These are phyloP conservation scores for Exophiala dermatitidis DNA, from an alignment of 2,329 filamentous ascomycete species.

Conservation along the genomic window DNA sequence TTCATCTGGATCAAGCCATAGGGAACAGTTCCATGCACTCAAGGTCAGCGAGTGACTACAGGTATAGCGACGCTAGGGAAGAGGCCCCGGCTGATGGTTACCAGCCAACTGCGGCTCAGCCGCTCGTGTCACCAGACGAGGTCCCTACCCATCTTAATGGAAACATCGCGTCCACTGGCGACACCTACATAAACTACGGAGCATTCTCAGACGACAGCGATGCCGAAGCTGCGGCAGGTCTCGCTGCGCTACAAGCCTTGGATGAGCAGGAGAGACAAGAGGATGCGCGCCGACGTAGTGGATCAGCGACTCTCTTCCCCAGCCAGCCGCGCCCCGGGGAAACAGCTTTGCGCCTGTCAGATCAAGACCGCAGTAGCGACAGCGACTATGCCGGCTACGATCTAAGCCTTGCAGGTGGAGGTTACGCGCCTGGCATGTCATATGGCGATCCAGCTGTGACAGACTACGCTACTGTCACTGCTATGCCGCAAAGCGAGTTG, in stretches of 20 bases:
- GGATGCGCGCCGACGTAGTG: conserved; percentile 51
- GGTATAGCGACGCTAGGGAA: conserved; percentile 13
- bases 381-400: conserved; percentile 68
- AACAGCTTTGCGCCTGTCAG: conserved; percentile 28
- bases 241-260: conserved; percentile 75
- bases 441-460: conserved; percentile 49
- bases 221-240: conserved; percentile 74
- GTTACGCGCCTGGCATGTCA: conserved; percentile 55
- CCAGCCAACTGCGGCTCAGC: conserved; percentile 27
- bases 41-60: conserved; percentile 11
- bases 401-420: conserved; percentile 65
- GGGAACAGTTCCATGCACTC: conserved; percentile 14
- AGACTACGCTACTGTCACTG: conserved; percentile 20
- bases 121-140: conserved; percentile 36
- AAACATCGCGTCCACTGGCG: conserved; percentile 40
- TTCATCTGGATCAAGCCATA: conserved; percentile 50
- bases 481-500: conserved; percentile 19
- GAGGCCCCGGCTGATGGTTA: conserved; percentile 13
- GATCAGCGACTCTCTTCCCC: conserved; percentile 26
- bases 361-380: conserved; percentile 51
- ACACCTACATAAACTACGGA: conserved; percentile 42
- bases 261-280: conserved; percentile 64
- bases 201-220: conserved; percentile 70
- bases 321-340: conserved; percentile 32
- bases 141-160: conserved; percentile 46